A percentile compares a stretch with the other conserved stretches of the same genome.
Conservation (phyloP, 2,329 filamentous ascomycete genomes). For the Metarhizium guizhouense region DNA sequence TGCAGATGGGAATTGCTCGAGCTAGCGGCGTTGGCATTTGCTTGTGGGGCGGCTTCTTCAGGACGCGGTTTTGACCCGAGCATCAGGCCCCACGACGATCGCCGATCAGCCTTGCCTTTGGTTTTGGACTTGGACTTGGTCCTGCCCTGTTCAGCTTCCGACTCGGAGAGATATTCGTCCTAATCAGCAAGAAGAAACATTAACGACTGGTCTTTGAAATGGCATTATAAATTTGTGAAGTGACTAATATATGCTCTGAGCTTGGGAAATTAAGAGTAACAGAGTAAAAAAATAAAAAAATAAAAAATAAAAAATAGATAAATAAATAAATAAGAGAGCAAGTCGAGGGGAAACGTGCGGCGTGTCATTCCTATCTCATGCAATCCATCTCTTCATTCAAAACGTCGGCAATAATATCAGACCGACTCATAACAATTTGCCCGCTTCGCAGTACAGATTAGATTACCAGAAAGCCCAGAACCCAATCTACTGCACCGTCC, state of each 20-base stretch:
- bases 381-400: conserved; percentile 20
- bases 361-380: conserved; percentile 34
- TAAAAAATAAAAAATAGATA: neutral
- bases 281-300: neutral
- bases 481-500: neutral
- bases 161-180: conserved; percentile 26
- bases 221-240: conserved; percentile 12
- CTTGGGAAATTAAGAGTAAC: neutral
- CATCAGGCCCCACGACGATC: conserved; percentile 35
- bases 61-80: conserved; percentile 10
- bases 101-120: conserved; percentile 30
- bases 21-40: neutral
- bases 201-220: conserved; percentile 22
- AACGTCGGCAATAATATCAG: conserved; percentile 11
- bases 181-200: conserved; percentile 17
- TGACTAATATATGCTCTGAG: neutral
- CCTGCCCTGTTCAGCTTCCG: conserved; percentile 16
- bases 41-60: conserved; percentile 13
- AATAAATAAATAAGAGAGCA: neutral
- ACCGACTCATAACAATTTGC: conserved; percentile 10
- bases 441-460: conserved; percentile 10
- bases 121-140: conserved; percentile 20
- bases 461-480: neutral
- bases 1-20: neutral
- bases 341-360: conserved; percentile 17